Evolutionary conservation across 2,329 filamentous ascomycete genomes (phyloP), one percentile per base, ranked within the genome.

Genomic region (Emergomyces africanus): DNA sequence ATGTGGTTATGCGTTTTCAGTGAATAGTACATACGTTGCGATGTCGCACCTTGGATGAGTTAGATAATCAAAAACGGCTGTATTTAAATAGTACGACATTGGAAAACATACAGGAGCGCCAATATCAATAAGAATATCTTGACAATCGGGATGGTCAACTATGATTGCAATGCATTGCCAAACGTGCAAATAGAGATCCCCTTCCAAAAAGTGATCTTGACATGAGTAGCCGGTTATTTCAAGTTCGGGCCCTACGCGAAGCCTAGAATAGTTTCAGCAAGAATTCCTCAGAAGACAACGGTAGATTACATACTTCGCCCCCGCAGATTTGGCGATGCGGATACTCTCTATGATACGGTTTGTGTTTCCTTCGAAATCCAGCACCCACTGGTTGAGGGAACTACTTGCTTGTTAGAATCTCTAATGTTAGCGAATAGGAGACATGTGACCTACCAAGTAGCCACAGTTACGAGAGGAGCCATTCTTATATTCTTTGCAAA

Each of bases 311-410:
- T n/a, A 57, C 55, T 56, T 61, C 10, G 84, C 83, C 46, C 82
- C 81, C 6, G 74, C 74, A 41, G 72, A 72, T 69, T 86, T 87
- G 18, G 84, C 83, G 44, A 71, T 63, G 37, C 72, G 74, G 63
- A 87, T 84, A 54, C 79, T 82, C 69, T 85, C 75, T 18, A 84
- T 75, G 62, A 88, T 86, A n/a, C 85, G 76, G 46, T 78, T 74
- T 1, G 77, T 72, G 66, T 88, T 88, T 46, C 83, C 83, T 61
- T 80, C 74, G 64, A 81, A 86, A 67, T 86, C 83, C 15, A 85
- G 75, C 51, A 79, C 66, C 64, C 65, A 68, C 55, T 65, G 64
- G 49, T 64, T 64, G 30, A 65, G 61, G 54, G 57, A 48, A 46
- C 58, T 57, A 57, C n/a, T 28, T 18, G 10, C n/a, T 12, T 6